Conservation (phyloP, 495 filamentous ascomycete genomes). For the Friedmanniomyces endolithicus region DNA sequence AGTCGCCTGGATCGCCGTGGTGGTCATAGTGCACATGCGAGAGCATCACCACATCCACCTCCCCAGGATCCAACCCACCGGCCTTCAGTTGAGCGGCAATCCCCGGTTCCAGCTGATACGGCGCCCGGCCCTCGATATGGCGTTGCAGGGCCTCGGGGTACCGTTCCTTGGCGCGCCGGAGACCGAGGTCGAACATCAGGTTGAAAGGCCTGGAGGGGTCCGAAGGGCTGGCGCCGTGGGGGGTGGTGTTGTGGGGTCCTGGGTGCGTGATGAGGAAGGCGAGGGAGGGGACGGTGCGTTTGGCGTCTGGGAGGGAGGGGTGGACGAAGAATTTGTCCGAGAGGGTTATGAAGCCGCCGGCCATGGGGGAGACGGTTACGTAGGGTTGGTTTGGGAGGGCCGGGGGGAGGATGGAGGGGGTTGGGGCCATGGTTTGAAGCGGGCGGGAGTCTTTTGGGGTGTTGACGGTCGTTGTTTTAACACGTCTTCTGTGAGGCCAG, state of each 20-base stretch:
- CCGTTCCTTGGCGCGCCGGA: slow-evolving; percentile 30
- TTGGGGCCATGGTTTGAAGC: not conserved
- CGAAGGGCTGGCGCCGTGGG: not conserved
- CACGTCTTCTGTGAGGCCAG: too few relatives aligned
- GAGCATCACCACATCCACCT: slow-evolving; percentile 36
- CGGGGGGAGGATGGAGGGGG: slow-evolving; percentile 16
- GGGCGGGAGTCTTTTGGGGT: too few relatives aligned
- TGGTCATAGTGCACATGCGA: slow-evolving; percentile 45
- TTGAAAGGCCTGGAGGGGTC: slow-evolving; percentile 12
- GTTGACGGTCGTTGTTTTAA: too few relatives aligned
- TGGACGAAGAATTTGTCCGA: slow-evolving; percentile 26
- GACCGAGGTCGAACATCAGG: slow-evolving; percentile 41
- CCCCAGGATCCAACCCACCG: slow-evolving; percentile 23
- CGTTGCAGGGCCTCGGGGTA: slow-evolving; percentile 32
- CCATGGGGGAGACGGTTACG: slow-evolving; percentile 28
- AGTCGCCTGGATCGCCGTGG: slow-evolving; percentile 37
- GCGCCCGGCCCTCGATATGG: slow-evolving; percentile 33
- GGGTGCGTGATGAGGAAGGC: slow-evolving; percentile 29
- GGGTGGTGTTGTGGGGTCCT: slow-evolving; percentile 2
- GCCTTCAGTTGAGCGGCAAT: slow-evolving; percentile 27
- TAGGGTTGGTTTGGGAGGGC: slow-evolving; percentile 21
- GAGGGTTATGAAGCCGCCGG: slow-evolving; percentile 29
- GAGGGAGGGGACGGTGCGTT: slow-evolving; percentile 27
- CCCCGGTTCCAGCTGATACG: slow-evolving; percentile 30
- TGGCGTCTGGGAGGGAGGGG: slow-evolving; percentile 23